These are phyloP conservation scores for Typha latifolia DNA, from an alignment of 176 grass and related monocot species.

Conservation along the genomic window DNA sequence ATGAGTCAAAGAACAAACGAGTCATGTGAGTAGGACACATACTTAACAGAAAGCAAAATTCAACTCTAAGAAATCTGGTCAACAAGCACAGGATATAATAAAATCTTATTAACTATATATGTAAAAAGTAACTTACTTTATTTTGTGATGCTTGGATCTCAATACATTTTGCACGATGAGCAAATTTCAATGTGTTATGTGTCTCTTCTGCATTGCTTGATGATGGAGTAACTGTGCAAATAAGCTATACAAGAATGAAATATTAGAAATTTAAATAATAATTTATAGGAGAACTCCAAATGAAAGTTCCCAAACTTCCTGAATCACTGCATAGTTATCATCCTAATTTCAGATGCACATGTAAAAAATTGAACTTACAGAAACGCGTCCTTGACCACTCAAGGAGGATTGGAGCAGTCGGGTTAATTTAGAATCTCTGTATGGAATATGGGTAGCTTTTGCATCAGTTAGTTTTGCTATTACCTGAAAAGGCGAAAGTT, in stretches of 20 bases:
- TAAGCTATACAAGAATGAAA: slow-evolving; percentile 46
- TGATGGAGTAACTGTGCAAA: slow-evolving; percentile 95
- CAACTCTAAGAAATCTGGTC: not conserved
- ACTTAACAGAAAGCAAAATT: not conserved
- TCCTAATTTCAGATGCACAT: not conserved
- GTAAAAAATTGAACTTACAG: slow-evolving; percentile 44
- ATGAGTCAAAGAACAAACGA: too few species aligned
- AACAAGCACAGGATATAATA: not conserved
- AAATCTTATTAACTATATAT: slow-evolving; percentile 6
- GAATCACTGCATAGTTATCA: not conserved
- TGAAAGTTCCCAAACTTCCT: not conserved
- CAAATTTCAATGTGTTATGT: slow-evolving; percentile 96
- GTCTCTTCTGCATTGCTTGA: slow-evolving; percentile 99
- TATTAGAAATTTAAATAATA: slow-evolving; percentile 18
- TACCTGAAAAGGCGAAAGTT: slow-evolving; percentile 43
- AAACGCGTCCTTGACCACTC: slow-evolving; percentile 98
- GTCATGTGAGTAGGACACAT: not conserved
- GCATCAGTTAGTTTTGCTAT: slow-evolving; percentile 96
- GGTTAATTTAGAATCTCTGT: slow-evolving; percentile 97
- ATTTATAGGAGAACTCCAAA: not conserved
- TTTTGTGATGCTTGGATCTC: slow-evolving; percentile 99
- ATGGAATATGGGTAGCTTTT: slow-evolving; percentile 92
- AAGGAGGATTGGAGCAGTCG: slow-evolving; percentile 97
- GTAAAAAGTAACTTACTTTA: slow-evolving; percentile 51
- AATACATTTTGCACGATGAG: slow-evolving; percentile 88